A percentile compares a stretch with the other conserved stretches of the same genome.
phyloP scores from a whole-genome alignment of 2,329 filamentous ascomycete species.

The Madurella mycetomatis region DNA sequence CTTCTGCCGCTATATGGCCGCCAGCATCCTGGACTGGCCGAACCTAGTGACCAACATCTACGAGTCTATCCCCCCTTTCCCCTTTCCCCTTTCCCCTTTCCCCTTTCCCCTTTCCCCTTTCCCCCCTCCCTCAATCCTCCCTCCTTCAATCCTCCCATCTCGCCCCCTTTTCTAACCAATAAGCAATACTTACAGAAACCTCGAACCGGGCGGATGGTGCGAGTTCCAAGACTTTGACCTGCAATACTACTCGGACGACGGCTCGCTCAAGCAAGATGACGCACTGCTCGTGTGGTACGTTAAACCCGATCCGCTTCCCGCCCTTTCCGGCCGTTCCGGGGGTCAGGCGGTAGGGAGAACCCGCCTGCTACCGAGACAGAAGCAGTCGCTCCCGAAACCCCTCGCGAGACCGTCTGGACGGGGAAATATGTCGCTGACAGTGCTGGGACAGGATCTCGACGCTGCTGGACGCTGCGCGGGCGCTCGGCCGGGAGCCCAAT shows the following conservation, averaged over 20 bases:
- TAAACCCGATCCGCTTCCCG: no score
- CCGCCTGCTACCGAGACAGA: no score
- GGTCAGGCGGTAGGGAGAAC: no score
- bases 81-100: background rate
- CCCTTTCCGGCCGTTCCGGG: no score
- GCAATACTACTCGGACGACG: slow-evolving; percentile 30
- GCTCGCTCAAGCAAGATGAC: slow-evolving; percentile 20
- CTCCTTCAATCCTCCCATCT: background rate
- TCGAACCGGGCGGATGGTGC: slow-evolving; percentile 35
- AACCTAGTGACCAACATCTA: slow-evolving; percentile 24
- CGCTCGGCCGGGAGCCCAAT: slow-evolving; percentile 23
- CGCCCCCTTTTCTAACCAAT: no score
- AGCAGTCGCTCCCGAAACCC: no score
- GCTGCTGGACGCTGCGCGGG: slow-evolving; percentile 21
- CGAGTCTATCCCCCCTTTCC: slow-evolving; percentile 16
- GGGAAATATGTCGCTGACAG: no score
- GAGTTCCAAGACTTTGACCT: slow-evolving; percentile 32
- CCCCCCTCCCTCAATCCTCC: no score
- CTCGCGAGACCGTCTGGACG: no score
- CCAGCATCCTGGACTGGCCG: slow-evolving; percentile 33
- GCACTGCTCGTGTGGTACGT: slow-evolving; percentile 17
- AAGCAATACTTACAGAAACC: slow-evolving; percentile 23
- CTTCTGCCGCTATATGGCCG: slow-evolving; percentile 35
- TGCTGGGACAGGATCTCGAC: no score
- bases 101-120: background rate